phyloP scores from a whole-genome alignment of 2,329 filamentous ascomycete species.

The Pseudogymnoascus sp. region DNA sequence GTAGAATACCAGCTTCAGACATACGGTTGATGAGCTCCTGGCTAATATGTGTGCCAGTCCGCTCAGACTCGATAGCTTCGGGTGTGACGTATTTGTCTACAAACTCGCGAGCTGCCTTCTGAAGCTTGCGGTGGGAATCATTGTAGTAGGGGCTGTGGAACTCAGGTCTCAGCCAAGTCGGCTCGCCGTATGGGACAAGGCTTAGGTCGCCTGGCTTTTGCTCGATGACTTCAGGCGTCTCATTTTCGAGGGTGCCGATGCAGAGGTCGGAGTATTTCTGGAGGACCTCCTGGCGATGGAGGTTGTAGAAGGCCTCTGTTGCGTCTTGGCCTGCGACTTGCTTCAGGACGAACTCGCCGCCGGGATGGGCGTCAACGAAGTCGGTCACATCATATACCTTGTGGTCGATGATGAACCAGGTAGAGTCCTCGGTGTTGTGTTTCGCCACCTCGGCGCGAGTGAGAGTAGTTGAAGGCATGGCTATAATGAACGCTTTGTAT shows the following conservation, averaged over 20 bases:
- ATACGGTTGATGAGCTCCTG: conserved; percentile 69
- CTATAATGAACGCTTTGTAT: not conserved
- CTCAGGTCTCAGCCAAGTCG: conserved; percentile 68
- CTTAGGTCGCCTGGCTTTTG: conserved; percentile 65
- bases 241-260: conserved; percentile 67
- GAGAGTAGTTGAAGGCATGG: conserved; percentile 26
- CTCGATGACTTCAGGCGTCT: conserved; percentile 66
- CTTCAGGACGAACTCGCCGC: conserved; percentile 68
- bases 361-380: conserved; percentile 78
- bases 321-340: conserved; percentile 78
- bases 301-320: conserved; percentile 80
- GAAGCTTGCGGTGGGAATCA: conserved; percentile 62
- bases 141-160: conserved; percentile 78
- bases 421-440: conserved; percentile 66
- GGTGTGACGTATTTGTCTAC: conserved; percentile 63
- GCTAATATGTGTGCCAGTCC: conserved; percentile 62
- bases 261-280: conserved; percentile 68
- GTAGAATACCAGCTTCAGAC: conserved; percentile 65
- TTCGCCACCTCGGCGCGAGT: conserved; percentile 61
- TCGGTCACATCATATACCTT: conserved; percentile 82
- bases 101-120: conserved; percentile 64
- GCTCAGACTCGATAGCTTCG: conserved; percentile 70
- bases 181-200: conserved; percentile 75
- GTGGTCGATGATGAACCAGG: conserved; percentile 81
- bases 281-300: conserved; percentile 85